phyloP scores from a whole-genome alignment of 1,284 basidiomycete species.

The Malassezia sp. region DNA sequence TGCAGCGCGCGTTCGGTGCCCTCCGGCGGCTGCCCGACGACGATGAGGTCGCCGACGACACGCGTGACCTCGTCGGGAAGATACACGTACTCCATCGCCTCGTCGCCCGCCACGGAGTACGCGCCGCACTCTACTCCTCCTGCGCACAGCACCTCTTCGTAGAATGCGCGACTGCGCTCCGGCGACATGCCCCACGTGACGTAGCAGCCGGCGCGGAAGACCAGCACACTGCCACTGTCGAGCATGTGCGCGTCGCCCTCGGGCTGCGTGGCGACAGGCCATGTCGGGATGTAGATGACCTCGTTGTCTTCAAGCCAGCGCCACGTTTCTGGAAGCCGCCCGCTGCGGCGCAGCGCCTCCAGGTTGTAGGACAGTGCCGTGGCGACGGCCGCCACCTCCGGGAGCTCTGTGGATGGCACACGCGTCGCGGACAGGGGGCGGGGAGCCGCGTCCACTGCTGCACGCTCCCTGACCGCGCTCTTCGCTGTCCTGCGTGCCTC shows the following conservation, averaged over 20 bases:
- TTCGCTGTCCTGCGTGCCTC: neutral
- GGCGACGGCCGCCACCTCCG: constrained; percentile 33
- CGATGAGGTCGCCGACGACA: constrained; percentile 40
- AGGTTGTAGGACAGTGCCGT: constrained; percentile 40
- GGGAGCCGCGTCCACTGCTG: neutral
- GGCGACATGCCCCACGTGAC: constrained; percentile 41
- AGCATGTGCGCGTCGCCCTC: neutral
- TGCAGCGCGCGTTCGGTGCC: constrained; percentile 6
- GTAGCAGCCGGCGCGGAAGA: constrained; percentile 39
- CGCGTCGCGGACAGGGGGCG: constrained; percentile 2
- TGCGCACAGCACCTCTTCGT: constrained; percentile 27
- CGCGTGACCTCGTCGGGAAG: constrained; percentile 28
- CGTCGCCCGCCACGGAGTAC: constrained; percentile 36
- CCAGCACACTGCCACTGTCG: constrained; percentile 34
- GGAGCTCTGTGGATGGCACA: constrained; percentile 1
- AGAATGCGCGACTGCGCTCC: constrained; percentile 29
- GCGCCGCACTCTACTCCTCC: constrained; percentile 20
- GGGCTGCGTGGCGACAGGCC: constrained; percentile 16
- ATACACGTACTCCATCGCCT: constrained; percentile 41
- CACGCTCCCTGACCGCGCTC: neutral
- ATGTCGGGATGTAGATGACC: constrained; percentile 38
- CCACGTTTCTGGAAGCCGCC: constrained; percentile 26
- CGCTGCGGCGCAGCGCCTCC: constrained; percentile 22
- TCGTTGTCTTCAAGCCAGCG: constrained; percentile 38
- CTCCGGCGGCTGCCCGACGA: constrained; percentile 34